These are phyloP conservation scores for Pseudogymnoascus destructans DNA, from an alignment of 2,329 filamentous ascomycete genomes.

Conservation along the genomic window DNA sequence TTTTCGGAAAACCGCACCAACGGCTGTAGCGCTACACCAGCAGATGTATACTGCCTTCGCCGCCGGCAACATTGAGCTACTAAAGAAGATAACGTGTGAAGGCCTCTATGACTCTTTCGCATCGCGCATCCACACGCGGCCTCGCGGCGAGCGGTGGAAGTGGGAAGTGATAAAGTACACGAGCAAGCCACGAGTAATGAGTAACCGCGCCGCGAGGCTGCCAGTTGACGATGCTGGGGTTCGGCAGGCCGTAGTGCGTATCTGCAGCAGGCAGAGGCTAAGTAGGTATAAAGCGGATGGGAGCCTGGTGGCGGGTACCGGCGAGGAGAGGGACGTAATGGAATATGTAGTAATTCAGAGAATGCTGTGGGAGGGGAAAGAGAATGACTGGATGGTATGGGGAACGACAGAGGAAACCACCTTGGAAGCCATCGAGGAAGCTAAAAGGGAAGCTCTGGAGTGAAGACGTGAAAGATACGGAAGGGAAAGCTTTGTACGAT, in stretches of 20 bases:
- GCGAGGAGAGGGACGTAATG: slow-evolving; percentile 39
- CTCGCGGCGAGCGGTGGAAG: slow-evolving; percentile 28
- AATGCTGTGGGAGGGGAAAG: slow-evolving; percentile 31
- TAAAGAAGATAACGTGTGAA: slow-evolving; percentile 41
- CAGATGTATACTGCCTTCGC: slow-evolving; percentile 51
- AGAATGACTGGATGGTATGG: slow-evolving; percentile 49
- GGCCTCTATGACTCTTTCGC: slow-evolving; percentile 39
- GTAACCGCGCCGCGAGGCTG: slow-evolving; percentile 39
- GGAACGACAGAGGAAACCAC: slow-evolving; percentile 46
- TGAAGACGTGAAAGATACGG: background rate
- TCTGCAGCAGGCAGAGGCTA: slow-evolving; percentile 43
- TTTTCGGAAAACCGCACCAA: slow-evolving; percentile 33
- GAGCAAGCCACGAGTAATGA: slow-evolving; percentile 27
- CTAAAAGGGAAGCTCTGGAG: slow-evolving; percentile 12
- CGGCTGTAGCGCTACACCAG: slow-evolving; percentile 45
- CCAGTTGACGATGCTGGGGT: slow-evolving; percentile 33
- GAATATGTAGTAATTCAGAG: slow-evolving; percentile 54
- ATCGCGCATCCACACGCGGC: slow-evolving; percentile 40
- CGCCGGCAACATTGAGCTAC: slow-evolving; percentile 37
- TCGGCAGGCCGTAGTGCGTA: slow-evolving; percentile 47
- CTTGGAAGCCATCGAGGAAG: slow-evolving; percentile 23
- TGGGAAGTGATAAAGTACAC: slow-evolving; percentile 46
- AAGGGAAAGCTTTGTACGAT: background rate
- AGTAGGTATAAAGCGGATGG: slow-evolving; percentile 29
- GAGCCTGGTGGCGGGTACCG: slow-evolving; percentile 33